These are phyloP conservation scores for Mallotus repandus DNA, from an alignment of 441 rosid species.

Conservation along the genomic window DNA sequence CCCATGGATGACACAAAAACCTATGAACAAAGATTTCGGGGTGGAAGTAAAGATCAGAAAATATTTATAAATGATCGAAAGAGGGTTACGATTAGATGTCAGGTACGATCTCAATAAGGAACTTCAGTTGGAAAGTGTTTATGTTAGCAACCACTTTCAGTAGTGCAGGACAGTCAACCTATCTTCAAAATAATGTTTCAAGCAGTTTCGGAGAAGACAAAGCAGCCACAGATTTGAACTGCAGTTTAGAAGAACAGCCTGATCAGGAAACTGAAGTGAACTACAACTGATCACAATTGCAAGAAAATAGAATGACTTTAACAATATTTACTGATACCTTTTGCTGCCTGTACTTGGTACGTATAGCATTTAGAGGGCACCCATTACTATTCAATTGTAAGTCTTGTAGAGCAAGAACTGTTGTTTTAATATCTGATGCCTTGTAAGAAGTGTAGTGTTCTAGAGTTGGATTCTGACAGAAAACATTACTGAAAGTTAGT, in stretches of 20 bases:
- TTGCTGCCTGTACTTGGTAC: constrained; percentile 59
- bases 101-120: constrained; percentile 22
- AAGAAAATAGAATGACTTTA: neutral
- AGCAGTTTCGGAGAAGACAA: constrained; percentile 55
- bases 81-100: constrained; percentile 17
- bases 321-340: constrained; percentile 41
- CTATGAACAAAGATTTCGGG: constrained; percentile 11
- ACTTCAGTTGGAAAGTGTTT: constrained; percentile 19
- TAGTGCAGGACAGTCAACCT: constrained; percentile 25
- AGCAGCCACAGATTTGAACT: constrained; percentile 79
- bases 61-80: constrained; percentile 9
- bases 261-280: constrained; percentile 4
- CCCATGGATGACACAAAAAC: neutral
- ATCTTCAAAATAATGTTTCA: constrained; percentile 50
- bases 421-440: constrained; percentile 52
- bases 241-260: constrained; percentile 25
- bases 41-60: constrained; percentile 10
- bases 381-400: constrained; percentile 58
- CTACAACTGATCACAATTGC: too few relatives aligned
- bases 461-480: constrained; percentile 66
- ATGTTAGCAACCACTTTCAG: constrained; percentile 31
- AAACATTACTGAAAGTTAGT: constrained; percentile 24
- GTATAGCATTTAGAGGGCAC: constrained; percentile 58
- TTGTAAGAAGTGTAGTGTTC: constrained; percentile 74
- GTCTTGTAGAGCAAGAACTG: constrained; percentile 66